These are phyloP conservation scores for Neltuma alba DNA, from an alignment of 306 rosid genomes.

Conservation along the genomic window DNA sequence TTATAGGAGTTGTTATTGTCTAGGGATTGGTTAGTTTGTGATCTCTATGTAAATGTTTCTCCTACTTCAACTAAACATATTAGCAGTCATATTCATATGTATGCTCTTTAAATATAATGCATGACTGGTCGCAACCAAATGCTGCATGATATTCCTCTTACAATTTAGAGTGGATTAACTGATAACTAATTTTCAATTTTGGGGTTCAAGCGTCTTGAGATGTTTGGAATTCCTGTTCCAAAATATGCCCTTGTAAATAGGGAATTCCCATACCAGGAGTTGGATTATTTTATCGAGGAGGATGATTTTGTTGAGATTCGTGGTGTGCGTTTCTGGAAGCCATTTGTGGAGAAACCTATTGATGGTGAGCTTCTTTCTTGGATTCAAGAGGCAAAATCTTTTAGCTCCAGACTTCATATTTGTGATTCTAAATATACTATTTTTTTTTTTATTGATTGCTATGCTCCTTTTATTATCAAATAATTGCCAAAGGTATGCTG, in stretches of 20 bases:
- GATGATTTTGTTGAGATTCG: conserved; percentile 95
- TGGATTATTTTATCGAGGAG: conserved; percentile 86
- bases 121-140: conserved; percentile 16
- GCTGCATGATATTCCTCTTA: conserved; percentile 31
- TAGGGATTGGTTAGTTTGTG: not conserved
- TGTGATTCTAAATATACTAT: not conserved
- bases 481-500: not conserved
- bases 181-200: conserved; percentile 47
- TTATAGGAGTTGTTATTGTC: conserved; percentile 15
- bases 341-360: conserved; percentile 99
- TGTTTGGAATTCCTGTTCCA: conserved; percentile 87
- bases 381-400: conserved; percentile 24
- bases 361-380: conserved; percentile 65
- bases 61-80: not conserved
- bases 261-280: conserved; percentile 76
- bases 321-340: conserved; percentile 95
- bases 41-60: conserved; percentile 2
- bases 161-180: conserved; percentile 37
- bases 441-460: not conserved
- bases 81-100: not conserved
- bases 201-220: conserved; percentile 74
- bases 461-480: conserved; percentile 2
- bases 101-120: conserved; percentile 13
- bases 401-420: conserved; percentile 9
- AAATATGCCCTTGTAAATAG: conserved; percentile 90